Evolutionary conservation across 805 yeast genomes (phyloP), one percentile per base, ranked within the genome.

Genomic region (Isabelozyma pseudorhagii): DNA sequence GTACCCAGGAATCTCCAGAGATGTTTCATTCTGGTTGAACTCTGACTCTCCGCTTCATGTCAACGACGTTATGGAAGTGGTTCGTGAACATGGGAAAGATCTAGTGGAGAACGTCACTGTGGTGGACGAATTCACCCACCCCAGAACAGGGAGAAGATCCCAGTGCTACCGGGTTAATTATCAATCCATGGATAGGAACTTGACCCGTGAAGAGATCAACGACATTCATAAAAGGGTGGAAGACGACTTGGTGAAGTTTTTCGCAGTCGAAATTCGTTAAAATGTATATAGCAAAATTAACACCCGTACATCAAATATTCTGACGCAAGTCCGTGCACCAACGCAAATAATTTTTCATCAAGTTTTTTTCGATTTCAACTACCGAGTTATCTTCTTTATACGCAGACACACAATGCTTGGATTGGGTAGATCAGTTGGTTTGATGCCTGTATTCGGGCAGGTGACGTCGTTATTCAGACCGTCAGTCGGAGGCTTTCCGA

Each of bases 121-220:
- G 43, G 75, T 89, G 31, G 99, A 94, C 64, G 87, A 87, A 61
- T 94, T 93, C 61, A 75, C 73, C 11, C 96, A 93, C 66, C 96
- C 96, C 38, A 89, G 89, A 62, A 85, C 91, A 0, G 84, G 85
- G 2, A 80, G 77, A 57, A 80, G 72, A 54, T 87, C 96, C 8
- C 87, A 87, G 59, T 91, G 97, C 71, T 94, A 89, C 77, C 77
- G 99, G 57, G 80, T 94, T 51, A 86, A 87, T 63, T 94, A 90
- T 70, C 98, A 94, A 71, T 87, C 97, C 1, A 92, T 94, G 97
- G 97, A 93, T 59, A 81, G 97, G 60, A 87, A 87, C 50, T 74
- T 94, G 57, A 89, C 96, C 25, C 90, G 87, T 63, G 85, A 81
- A 1, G 98, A 94, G 65, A 79, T 94, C 48, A 93, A 93, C 62